Base-by-base conservation (phyloP, 345 rosid species). In the Aurinia saxatilis region DNA sequence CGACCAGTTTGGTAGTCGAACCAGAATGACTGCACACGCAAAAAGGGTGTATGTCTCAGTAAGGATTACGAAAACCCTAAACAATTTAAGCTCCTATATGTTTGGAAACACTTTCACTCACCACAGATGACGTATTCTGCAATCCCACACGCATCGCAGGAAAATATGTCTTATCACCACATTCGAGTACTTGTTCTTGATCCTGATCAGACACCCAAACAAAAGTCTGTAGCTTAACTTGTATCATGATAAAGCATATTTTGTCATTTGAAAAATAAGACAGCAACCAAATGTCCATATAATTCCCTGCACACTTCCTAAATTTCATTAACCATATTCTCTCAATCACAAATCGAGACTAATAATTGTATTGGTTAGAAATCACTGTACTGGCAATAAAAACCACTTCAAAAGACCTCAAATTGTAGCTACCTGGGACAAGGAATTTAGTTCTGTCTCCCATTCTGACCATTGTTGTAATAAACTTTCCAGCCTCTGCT, bases 391-490 rank as follows among this genome's bases (percentile, higher is more conserved):
- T 33, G 15, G 29, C 29, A n/a, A 8, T 6, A 12, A 16, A 66
- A 66, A 45, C 0, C 23, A 47, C n/a, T 36, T n/a, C 11, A 41
- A 39, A 60, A 60, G 18, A 58, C 3, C 25, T 11, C 7, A 13
- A 30, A 57, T 49, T 12, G 0, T 38, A 71, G 74, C 62, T 71
- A 82, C 90, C 66, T 69, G 73, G 31, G 70, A 19, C 34, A 79
- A 79, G 41, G 82, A 77, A 74, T 53, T 76, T 54, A 60, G 81
- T 48, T 80, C 81, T 41, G 84, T 80, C 66, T 90, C 95, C 97
- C 99, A 95, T 51, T 83, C 89, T 49, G 97, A 90, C 99, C 99
- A 95, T 63, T 90, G 75, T 71, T 76, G 87, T 73, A 95, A 75
- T 55, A 90, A 71, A 63, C 79, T 84, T 72, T 88, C 92, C 56